phyloP scores from a whole-genome alignment of 139 green algal species.

The Chlamydomonas sphaeroides region DNA sequence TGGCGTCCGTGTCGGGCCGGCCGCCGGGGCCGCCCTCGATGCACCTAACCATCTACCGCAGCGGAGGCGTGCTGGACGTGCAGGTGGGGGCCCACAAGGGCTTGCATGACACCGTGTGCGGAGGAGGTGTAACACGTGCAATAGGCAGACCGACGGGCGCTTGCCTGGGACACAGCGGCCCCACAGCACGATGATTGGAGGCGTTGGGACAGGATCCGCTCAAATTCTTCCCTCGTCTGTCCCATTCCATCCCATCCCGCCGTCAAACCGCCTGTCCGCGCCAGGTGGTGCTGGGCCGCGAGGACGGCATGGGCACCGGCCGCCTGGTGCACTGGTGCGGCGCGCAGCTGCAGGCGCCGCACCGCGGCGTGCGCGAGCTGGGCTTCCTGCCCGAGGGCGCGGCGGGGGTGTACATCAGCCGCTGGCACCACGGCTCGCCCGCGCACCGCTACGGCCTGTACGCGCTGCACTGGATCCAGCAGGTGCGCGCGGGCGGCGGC shows the following conservation, averaged over 20 bases:
- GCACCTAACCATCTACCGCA: constrained; percentile 57
- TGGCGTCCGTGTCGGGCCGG: neutral
- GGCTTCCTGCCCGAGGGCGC: constrained; percentile 75
- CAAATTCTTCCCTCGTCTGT: too few relatives aligned
- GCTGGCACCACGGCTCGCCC: constrained; percentile 91
- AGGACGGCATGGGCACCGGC: constrained; percentile 83
- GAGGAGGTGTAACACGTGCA: too few relatives aligned
- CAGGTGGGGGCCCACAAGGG: too few relatives aligned
- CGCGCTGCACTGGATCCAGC: constrained; percentile 86
- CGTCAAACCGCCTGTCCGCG: too few relatives aligned
- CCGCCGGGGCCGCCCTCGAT: neutral
- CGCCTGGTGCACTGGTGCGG: constrained; percentile 91
- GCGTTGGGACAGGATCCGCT: too few relatives aligned
- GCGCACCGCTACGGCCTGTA: constrained; percentile 87
- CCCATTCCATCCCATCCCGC: too few relatives aligned
- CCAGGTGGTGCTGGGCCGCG: constrained; percentile 67
- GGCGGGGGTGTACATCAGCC: constrained; percentile 61
- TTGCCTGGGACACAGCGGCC: too few relatives aligned
- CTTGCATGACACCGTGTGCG: too few relatives aligned
- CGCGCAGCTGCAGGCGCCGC: constrained; percentile 68
- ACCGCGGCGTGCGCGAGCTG: constrained; percentile 81
- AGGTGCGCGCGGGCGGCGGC: neutral
- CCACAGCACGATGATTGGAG: too few relatives aligned
- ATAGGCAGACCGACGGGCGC: too few relatives aligned
- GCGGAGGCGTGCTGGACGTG: constrained; percentile 65